These are phyloP conservation scores for Picea glauca DNA, from an alignment of 75 land plant genomes.

Conservation along the genomic window DNA sequence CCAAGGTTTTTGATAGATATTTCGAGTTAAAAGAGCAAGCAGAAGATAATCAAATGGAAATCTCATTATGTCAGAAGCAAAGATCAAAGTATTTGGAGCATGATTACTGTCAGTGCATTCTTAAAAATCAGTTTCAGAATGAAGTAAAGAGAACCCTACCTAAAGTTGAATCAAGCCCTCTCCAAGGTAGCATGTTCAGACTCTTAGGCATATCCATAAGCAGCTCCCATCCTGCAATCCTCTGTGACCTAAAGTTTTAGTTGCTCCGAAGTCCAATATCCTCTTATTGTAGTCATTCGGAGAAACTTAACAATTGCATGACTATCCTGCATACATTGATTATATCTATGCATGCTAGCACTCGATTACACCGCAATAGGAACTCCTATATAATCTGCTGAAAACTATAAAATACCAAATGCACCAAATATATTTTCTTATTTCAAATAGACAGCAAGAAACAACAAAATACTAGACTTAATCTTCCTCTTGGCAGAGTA, in stretches of 20 bases:
- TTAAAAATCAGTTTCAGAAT: not conserved
- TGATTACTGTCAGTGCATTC: not conserved
- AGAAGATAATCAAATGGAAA: not conserved
- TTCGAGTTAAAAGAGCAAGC: not conserved
- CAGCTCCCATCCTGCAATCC: slow-evolving; percentile 59
- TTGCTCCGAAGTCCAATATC: not conserved
- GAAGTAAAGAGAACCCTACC: slow-evolving; percentile 25
- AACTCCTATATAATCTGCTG: too few relatives aligned
- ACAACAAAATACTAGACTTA: too few relatives aligned
- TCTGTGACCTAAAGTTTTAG: slow-evolving; percentile 44
- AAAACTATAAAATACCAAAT: too few relatives aligned
- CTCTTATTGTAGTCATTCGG: not conserved
- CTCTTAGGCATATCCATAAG: slow-evolving; percentile 34
- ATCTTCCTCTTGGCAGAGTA: too few relatives aligned
- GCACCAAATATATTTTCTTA: too few relatives aligned
- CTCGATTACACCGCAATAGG: too few relatives aligned
- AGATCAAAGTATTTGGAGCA: not conserved
- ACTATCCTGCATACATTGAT: not conserved
- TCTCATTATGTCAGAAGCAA: not conserved
- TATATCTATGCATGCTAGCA: too few relatives aligned
- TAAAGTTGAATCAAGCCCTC: slow-evolving; percentile 41
- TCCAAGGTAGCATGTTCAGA: slow-evolving; percentile 30
- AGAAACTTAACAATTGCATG: not conserved
- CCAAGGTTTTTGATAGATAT: not conserved
- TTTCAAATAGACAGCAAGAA: too few relatives aligned